Percentiles rank a stretch among this genome's conserved stretches.
These are phyloP conservation scores for Colletotrichum filicis DNA, from an alignment of 2,329 filamentous ascomycete genomes.

Conservation along the genomic window DNA sequence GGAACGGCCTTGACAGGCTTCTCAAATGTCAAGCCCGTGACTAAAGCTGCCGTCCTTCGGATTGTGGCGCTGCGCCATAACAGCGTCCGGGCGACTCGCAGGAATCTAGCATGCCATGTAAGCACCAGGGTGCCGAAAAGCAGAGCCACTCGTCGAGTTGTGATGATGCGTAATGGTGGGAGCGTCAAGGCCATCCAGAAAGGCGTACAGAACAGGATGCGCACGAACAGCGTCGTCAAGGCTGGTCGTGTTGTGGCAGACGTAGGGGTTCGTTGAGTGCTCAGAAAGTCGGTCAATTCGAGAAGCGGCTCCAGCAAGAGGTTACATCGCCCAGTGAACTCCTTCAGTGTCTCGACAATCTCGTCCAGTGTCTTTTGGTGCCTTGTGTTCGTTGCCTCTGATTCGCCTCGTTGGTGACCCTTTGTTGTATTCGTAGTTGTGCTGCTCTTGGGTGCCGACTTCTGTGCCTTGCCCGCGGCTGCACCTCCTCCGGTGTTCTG, in stretches of 20 bases:
- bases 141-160: slow-evolving; percentile 85
- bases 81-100: slow-evolving; percentile 84
- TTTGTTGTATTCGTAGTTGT: slow-evolving; percentile 39
- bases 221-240: slow-evolving; percentile 87
- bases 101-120: slow-evolving; percentile 92
- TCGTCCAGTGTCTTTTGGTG: slow-evolving; percentile 97
- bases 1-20: slow-evolving; percentile 50
- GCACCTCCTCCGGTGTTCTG: slow-evolving; percentile 24
- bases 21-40: slow-evolving; percentile 85
- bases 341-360: slow-evolving; percentile 92
- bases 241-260: slow-evolving; percentile 92
- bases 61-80: slow-evolving; percentile 89
- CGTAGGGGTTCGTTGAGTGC: slow-evolving; percentile 88
- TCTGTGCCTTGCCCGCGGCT: slow-evolving; percentile 21
- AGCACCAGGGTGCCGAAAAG: slow-evolving; percentile 86
- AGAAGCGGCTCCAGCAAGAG: slow-evolving; percentile 90
- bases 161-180: slow-evolving; percentile 86
- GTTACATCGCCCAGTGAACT: slow-evolving; percentile 92
- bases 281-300: slow-evolving; percentile 91
- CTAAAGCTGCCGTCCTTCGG: slow-evolving; percentile 73
- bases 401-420: slow-evolving; percentile 57
- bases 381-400: slow-evolving; percentile 73
- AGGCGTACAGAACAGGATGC: slow-evolving; percentile 88
- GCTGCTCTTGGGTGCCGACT: slow-evolving; percentile 34
- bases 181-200: slow-evolving; percentile 87